phyloP scores from a whole-genome alignment of 345 rosid genomes.

The Lenwebbia sp. region DNA sequence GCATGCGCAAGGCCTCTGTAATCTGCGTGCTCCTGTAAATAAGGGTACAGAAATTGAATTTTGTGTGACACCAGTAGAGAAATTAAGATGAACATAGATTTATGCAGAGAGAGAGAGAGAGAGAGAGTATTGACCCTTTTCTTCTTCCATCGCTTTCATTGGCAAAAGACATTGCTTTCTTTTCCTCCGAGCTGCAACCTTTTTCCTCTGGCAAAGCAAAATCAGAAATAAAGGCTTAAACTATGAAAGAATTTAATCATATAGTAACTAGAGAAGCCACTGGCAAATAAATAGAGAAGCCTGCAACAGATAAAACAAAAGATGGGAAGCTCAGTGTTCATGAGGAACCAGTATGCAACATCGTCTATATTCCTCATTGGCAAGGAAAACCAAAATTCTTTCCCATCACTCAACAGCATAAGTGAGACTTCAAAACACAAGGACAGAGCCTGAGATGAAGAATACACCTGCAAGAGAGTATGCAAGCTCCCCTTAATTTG shows the following conservation, averaged over 20 bases:
- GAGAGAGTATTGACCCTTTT: conserved; percentile 36
- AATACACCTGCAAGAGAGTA: background rate
- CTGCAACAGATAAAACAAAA: background rate
- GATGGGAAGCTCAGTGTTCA: background rate
- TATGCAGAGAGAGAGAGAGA: background rate
- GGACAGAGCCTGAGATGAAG: background rate
- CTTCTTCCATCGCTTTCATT: conserved; percentile 38
- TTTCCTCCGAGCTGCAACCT: conserved; percentile 44
- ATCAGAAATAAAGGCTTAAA: background rate
- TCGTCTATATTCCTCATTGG: background rate
- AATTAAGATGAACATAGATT: background rate
- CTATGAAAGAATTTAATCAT: background rate
- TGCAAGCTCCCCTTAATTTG: background rate
- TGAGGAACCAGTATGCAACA: background rate
- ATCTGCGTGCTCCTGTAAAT: conserved; percentile 42
- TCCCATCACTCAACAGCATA: background rate
- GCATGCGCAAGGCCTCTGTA: conserved; percentile 74
- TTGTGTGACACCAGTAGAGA: background rate
- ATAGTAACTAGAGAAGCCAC: background rate
- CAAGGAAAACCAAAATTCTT: background rate
- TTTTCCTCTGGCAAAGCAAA: conserved; percentile 32
- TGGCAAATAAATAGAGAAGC: background rate
- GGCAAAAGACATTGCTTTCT: conserved; percentile 27
- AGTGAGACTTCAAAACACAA: background rate
- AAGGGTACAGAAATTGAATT: background rate